Evolutionary conservation across 2,329 filamentous ascomycete genomes (phyloP).

Genomic region (Arthrobotrys sinensis): DNA sequence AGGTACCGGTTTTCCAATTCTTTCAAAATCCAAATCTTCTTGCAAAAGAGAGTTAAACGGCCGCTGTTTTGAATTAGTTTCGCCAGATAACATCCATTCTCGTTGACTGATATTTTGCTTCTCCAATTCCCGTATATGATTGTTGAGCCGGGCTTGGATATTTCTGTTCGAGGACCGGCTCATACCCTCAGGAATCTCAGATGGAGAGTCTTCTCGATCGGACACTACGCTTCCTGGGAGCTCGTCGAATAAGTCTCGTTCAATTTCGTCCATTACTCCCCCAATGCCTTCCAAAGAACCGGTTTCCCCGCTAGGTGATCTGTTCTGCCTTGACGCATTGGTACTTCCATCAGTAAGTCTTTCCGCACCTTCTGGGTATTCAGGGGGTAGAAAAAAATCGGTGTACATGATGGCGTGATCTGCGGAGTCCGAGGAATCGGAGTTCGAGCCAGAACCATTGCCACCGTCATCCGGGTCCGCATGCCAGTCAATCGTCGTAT

Average conservation of each 20-base stretch:
- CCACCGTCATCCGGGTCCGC: conserved; percentile 69
- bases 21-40: conserved; percentile 95
- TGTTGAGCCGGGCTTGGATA: conserved; percentile 84
- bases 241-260: conserved; percentile 86
- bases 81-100: conserved; percentile 90
- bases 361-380: conserved; percentile 84
- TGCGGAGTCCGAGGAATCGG: conserved; percentile 73
- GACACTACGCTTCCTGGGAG: not conserved
- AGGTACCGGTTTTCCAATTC: conserved; percentile 92
- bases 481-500: conserved; percentile 84
- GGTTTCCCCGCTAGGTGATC: conserved; percentile 76
- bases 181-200: not conserved
- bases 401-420: conserved; percentile 70
- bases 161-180: conserved; percentile 83
- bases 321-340: conserved; percentile 72
- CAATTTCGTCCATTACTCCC: conserved; percentile 83
- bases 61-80: conserved; percentile 84
- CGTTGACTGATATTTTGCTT: conserved; percentile 89
- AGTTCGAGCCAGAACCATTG: conserved; percentile 65
- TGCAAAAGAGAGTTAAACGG: conserved; percentile 93
- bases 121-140: conserved; percentile 93
- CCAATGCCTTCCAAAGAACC: conserved; percentile 70
- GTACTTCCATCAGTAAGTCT: conserved; percentile 90
- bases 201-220: not conserved
- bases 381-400: conserved; percentile 73